These are phyloP conservation scores for Scolecobasidium constrictum DNA, from an alignment of 2,329 filamentous ascomycete species.

Conservation along the genomic window DNA sequence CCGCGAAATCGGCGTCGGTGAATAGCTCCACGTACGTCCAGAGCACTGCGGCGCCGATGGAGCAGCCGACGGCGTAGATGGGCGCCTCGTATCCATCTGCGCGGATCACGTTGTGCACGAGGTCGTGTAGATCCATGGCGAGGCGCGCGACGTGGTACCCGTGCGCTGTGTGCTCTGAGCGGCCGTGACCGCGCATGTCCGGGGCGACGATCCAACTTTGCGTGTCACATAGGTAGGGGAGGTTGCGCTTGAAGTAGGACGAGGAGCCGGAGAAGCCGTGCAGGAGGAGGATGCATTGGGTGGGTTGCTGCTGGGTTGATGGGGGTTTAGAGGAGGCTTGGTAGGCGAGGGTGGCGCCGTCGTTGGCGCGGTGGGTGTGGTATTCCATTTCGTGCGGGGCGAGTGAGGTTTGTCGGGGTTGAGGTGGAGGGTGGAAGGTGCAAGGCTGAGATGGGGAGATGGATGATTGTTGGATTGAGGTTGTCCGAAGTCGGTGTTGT, in stretches of 20 bases:
- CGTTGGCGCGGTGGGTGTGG: background rate
- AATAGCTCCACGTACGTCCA: constrained; percentile 21
- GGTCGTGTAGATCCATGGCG: constrained; percentile 17
- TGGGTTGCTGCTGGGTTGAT: background rate
- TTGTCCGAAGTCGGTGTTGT: too few relatives aligned
- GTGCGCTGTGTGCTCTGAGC: constrained; percentile 16
- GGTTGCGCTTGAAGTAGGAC: constrained; percentile 34
- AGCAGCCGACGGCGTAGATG: background rate
- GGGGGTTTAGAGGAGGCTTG: background rate
- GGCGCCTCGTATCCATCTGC: background rate
- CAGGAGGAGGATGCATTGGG: constrained; percentile 13
- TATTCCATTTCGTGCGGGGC: too few relatives aligned
- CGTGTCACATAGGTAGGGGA: constrained; percentile 29
- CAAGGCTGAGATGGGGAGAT: too few relatives aligned
- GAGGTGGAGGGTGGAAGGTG: too few relatives aligned
- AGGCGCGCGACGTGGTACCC: constrained; percentile 20
- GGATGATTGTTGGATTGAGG: too few relatives aligned
- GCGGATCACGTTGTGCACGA: constrained; percentile 14
- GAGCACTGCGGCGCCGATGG: constrained; percentile 15
- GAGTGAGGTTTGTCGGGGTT: too few relatives aligned
- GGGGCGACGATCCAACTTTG: constrained; percentile 40
- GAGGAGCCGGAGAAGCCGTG: constrained; percentile 38
- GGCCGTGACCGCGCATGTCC: constrained; percentile 35
- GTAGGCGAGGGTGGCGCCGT: background rate
- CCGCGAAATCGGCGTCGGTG: constrained; percentile 14